Conservation (phyloP, 805 yeast genomes). For the Yarrowia keelungensis region DNA sequence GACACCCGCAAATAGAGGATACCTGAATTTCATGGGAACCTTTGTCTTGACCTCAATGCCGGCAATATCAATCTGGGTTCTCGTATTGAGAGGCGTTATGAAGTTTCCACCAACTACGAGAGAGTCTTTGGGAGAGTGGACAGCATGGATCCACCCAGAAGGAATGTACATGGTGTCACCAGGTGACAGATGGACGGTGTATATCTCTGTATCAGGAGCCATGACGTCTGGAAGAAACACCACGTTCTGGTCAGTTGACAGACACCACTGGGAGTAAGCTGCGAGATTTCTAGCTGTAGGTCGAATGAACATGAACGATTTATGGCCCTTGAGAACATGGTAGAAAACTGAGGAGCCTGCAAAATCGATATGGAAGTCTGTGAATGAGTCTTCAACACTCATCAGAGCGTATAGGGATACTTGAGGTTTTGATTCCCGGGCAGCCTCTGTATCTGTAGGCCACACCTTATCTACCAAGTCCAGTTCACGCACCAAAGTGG, state of each 20-base stretch:
- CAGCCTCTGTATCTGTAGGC: slow-evolving; percentile 49
- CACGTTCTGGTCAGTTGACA: slow-evolving; percentile 64
- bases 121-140: slow-evolving; percentile 80
- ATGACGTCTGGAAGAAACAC: slow-evolving; percentile 65
- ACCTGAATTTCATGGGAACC: slow-evolving; percentile 77
- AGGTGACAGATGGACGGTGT: slow-evolving; percentile 54
- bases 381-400: slow-evolving; percentile 81
- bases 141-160: slow-evolving; percentile 93
- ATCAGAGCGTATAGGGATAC: slow-evolving; percentile 77
- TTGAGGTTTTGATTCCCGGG: slow-evolving; percentile 47
- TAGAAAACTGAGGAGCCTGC: slow-evolving; percentile 93
- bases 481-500: slow-evolving; percentile 64
- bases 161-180: slow-evolving; percentile 87
- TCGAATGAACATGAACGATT: slow-evolving; percentile 78
- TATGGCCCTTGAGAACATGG: slow-evolving; percentile 76
- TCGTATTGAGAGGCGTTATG: slow-evolving; percentile 67
- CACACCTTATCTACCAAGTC: slow-evolving; percentile 78
- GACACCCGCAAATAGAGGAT: slow-evolving; percentile 75
- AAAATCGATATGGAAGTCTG: slow-evolving; percentile 91
- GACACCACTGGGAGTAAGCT: slow-evolving; percentile 76
- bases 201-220: slow-evolving; percentile 15
- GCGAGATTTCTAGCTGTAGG: slow-evolving; percentile 70
- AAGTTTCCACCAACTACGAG: slow-evolving; percentile 89
- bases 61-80: slow-evolving; percentile 66
- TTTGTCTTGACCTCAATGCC: slow-evolving; percentile 69